phyloP scores from a whole-genome alignment of 768 basidiomycete genomes.

The Mycena rosella region DNA sequence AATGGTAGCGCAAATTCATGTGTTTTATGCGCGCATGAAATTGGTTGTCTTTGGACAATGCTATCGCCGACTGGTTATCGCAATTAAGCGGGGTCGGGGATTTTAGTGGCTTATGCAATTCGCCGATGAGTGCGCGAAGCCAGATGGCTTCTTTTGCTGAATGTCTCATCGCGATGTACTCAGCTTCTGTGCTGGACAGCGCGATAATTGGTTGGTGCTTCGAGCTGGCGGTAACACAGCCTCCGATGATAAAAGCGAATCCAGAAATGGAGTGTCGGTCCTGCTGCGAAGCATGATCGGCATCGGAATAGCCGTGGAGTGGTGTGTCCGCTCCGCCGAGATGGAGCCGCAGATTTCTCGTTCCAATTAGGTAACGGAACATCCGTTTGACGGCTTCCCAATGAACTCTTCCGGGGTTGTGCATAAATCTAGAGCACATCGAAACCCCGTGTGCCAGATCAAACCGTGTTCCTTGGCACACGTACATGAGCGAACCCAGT shows the following conservation, averaged over 20 bases:
- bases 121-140: background rate
- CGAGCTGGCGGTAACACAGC: background rate
- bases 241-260: slow-evolving; percentile 28
- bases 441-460: slow-evolving; percentile 33
- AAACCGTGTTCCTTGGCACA: slow-evolving; percentile 2
- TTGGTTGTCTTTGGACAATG: background rate
- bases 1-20: background rate
- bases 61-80: background rate
- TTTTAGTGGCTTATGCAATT: too few relatives aligned
- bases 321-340: background rate
- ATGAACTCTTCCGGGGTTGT: slow-evolving; percentile 33
- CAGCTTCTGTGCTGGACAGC: slow-evolving; percentile 2
- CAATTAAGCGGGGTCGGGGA: background rate
- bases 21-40: background rate
- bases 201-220: background rate
- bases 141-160: slow-evolving; percentile 4
- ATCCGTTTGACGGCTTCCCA: slow-evolving; percentile 33
- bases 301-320: slow-evolving; percentile 28
- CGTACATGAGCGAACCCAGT: slow-evolving; percentile 11
- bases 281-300: slow-evolving; percentile 32
- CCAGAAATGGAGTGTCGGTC: slow-evolving; percentile 49
- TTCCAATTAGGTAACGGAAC: slow-evolving; percentile 38
- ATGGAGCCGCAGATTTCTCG: too few relatives aligned
- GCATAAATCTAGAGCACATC: slow-evolving; percentile 30
- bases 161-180: background rate